A percentile compares a stretch with the other conserved stretches of the same genome.
Evolutionary conservation across 495 filamentous ascomycete species (phyloP).

Genomic region (Aspergillus biplanus): DNA sequence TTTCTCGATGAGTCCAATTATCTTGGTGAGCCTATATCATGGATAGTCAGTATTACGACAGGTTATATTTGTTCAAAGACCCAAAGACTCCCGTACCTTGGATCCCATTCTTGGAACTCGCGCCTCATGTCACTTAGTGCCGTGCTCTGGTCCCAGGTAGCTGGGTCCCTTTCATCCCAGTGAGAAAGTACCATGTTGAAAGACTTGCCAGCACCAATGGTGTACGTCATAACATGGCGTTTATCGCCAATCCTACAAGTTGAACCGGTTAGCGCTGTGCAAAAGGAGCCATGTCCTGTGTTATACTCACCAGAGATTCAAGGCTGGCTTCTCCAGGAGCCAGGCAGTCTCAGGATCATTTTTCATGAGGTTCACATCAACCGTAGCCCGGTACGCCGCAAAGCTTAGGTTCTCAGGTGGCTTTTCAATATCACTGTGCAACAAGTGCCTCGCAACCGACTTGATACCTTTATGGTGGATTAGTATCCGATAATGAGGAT

Average conservation of each 20-base stretch:
- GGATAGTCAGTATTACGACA: not conserved
- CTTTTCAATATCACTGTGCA: constrained; percentile 28
- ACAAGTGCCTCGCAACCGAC: constrained; percentile 35
- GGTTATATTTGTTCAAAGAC: not conserved
- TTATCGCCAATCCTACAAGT: constrained; percentile 36
- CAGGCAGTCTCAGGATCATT: constrained; percentile 41
- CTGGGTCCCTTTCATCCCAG: constrained; percentile 43
- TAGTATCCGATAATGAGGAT: not conserved
- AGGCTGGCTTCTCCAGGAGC: constrained; percentile 40
- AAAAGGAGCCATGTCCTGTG: not conserved
- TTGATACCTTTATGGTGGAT: constrained; percentile 34
- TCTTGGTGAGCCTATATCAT: constrained; percentile 32
- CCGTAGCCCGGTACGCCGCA: constrained; percentile 47
- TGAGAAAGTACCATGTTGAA: constrained; percentile 59
- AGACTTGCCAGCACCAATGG: constrained; percentile 47
- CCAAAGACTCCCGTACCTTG: constrained; percentile 24
- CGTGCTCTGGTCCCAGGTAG: constrained; percentile 39
- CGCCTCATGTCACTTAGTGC: constrained; percentile 40
- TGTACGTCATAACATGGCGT: constrained; percentile 54
- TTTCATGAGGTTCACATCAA: constrained; percentile 45
- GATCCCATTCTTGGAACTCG: constrained; percentile 49
- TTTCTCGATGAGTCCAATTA: constrained; percentile 42
- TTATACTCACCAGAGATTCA: constrained; percentile 46
- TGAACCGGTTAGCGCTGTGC: not conserved
- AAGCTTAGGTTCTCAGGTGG: constrained; percentile 31